These are phyloP conservation scores for Phytophthora pini DNA, from an alignment of 352 stramenopile species.

Conservation along the genomic window DNA sequence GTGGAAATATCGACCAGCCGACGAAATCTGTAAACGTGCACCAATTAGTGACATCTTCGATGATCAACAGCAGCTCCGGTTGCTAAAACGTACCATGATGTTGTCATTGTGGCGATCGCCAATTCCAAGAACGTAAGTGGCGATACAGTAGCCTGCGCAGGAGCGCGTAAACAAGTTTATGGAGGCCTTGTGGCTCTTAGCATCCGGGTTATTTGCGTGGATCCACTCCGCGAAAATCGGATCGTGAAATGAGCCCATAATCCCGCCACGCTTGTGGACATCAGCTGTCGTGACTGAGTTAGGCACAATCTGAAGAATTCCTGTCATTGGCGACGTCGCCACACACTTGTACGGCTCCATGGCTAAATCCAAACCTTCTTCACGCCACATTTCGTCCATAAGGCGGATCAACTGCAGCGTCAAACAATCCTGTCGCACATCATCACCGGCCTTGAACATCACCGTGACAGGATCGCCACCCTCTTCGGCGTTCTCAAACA, in stretches of 20 bases:
- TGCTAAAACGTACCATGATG: constrained; percentile 87
- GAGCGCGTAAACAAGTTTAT: constrained; percentile 87
- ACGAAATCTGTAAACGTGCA: constrained; percentile 52
- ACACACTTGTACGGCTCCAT: constrained; percentile 93
- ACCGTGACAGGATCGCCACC: constrained; percentile 80
- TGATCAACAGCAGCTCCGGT: no score
- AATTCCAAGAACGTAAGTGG: constrained; percentile 94
- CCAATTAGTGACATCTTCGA: background rate
- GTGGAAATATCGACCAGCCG: constrained; percentile 82
- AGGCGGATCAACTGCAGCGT: constrained; percentile 92
- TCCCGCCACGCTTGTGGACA: constrained; percentile 82
- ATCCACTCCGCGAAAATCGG: constrained; percentile 86
- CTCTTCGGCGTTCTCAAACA: constrained; percentile 89
- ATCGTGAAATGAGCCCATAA: constrained; percentile 81
- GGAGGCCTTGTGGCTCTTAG: constrained; percentile 53
- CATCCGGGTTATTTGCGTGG: constrained; percentile 73
- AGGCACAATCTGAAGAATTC: constrained; percentile 91
- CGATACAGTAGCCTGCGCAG: constrained; percentile 92
- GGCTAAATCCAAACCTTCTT: constrained; percentile 88
- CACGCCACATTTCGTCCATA: constrained; percentile 93
- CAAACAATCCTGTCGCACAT: constrained; percentile 95
- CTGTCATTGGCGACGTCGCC: constrained; percentile 87
- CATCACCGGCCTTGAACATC: constrained; percentile 95
- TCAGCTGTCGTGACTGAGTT: constrained; percentile 92
- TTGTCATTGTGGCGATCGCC: constrained; percentile 96